phyloP scores from a whole-genome alignment of 2,329 filamentous ascomycete genomes.

The Cryphonectria japonica region DNA sequence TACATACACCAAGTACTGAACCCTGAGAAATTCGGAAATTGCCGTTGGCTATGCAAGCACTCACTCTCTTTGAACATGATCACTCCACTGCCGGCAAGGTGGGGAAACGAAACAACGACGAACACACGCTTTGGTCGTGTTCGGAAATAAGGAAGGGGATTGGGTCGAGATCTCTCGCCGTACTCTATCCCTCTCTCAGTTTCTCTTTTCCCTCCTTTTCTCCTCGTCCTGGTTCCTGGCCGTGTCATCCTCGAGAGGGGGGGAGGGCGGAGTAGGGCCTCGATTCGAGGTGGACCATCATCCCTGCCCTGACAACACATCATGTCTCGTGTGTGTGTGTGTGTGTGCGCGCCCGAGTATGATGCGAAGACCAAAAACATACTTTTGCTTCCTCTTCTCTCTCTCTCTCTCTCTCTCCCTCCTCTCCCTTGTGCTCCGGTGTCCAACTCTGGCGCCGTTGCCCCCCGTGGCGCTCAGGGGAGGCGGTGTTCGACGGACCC shows the following conservation, averaged over 20 bases:
- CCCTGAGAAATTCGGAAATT: constrained; percentile 5
- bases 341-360: too few species aligned
- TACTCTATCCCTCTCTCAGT: neutral
- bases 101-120: neutral
- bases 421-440: too few species aligned
- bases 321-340: neutral
- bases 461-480: neutral
- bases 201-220: neutral
- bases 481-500: neutral
- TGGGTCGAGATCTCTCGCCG: neutral
- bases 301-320: neutral
- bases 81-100: constrained; percentile 3
- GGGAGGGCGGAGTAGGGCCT: too few species aligned
- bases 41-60: constrained; percentile 7
- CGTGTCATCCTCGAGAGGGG: neutral
- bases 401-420: neutral
- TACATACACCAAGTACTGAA: neutral
- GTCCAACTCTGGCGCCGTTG: neutral
- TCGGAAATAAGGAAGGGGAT: neutral
- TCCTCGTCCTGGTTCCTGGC: neutral
- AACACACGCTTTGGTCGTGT: neutral
- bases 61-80: neutral
- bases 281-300: constrained; percentile 1
- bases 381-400: too few species aligned
- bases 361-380: neutral